These are phyloP conservation scores for Xylaria hypoxylon DNA, from an alignment of 2,329 filamentous ascomycete species.

Conservation along the genomic window DNA sequence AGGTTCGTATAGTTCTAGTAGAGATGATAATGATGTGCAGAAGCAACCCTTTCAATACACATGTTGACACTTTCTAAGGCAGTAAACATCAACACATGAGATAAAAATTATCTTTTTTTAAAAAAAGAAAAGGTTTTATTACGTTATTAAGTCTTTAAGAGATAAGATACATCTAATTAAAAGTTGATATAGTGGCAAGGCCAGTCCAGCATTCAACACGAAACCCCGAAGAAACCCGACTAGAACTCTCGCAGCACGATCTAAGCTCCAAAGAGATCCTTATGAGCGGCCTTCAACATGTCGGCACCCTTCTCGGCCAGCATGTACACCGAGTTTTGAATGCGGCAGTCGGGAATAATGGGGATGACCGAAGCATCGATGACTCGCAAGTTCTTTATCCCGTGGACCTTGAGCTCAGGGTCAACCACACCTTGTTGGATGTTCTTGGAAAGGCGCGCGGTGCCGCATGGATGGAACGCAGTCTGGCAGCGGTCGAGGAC, in stretches of 20 bases:
- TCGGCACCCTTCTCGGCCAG: slow-evolving; percentile 62
- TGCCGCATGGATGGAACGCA: slow-evolving; percentile 69
- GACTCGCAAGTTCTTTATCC: slow-evolving; percentile 64
- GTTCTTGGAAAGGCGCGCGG: slow-evolving; percentile 62
- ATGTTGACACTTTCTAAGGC: too few species aligned
- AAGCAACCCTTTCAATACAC: too few species aligned
- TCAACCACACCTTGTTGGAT: slow-evolving; percentile 66
- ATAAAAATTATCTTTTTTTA: too few species aligned
- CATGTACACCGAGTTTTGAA: slow-evolving; percentile 72
- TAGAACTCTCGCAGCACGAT: not conserved
- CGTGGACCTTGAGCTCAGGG: slow-evolving; percentile 62
- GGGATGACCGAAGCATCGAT: slow-evolving; percentile 68
- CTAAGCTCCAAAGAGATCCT: slow-evolving; percentile 28
- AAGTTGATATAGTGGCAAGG: not conserved
- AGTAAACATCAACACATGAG: too few species aligned
- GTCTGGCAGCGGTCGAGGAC: slow-evolving; percentile 71
- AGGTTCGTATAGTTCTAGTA: too few species aligned
- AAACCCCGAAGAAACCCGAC: not conserved
- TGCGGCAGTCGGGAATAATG: slow-evolving; percentile 66
- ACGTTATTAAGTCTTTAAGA: not conserved
- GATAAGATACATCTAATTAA: not conserved
- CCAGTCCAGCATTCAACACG: not conserved
- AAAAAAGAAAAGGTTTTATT: too few species aligned
- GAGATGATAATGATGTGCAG: too few species aligned
- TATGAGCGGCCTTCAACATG: slow-evolving; percentile 25